Conservation (phyloP, 768 basidiomycete genomes). For the Boletellus sp. region DNA sequence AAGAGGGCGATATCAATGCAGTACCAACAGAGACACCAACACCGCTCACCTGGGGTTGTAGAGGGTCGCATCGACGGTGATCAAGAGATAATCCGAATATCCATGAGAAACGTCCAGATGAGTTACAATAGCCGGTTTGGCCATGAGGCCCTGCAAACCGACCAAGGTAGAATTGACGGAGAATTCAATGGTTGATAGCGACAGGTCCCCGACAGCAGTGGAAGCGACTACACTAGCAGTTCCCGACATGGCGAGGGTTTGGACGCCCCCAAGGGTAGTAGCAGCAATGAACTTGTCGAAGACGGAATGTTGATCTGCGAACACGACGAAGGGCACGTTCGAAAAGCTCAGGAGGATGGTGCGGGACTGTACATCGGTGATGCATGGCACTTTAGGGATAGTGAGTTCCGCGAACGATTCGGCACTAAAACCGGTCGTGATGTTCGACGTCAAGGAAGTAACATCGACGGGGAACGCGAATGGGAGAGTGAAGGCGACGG, state of each 20-base stretch:
- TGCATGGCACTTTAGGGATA: constrained; percentile 53
- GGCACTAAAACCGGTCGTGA: constrained; percentile 50
- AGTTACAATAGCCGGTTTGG: constrained; percentile 52
- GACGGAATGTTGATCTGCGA: constrained; percentile 41
- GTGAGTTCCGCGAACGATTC: constrained; percentile 56
- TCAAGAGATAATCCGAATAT: constrained; percentile 61
- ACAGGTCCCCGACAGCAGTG: constrained; percentile 64
- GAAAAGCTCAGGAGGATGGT: constrained; percentile 59
- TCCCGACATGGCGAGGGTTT: constrained; percentile 52
- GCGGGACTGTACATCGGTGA: constrained; percentile 57
- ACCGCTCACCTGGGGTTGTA: constrained; percentile 59
- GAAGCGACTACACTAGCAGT: constrained; percentile 52
- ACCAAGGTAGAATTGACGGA: constrained; percentile 54
- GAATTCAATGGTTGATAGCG: constrained; percentile 54
- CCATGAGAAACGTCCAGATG: constrained; percentile 67
- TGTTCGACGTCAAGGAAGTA: constrained; percentile 54
- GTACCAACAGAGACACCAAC: not conserved
- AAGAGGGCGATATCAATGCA: not conserved
- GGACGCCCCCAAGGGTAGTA: constrained; percentile 46
- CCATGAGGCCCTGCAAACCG: constrained; percentile 61
- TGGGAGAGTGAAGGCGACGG: constrained; percentile 62
- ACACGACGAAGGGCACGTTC: constrained; percentile 57
- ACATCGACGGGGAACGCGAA: constrained; percentile 72
- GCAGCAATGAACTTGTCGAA: constrained; percentile 63
- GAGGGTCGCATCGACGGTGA: constrained; percentile 56